phyloP scores from a whole-genome alignment of 2,329 filamentous ascomycete species.

The Phoma sp. region DNA sequence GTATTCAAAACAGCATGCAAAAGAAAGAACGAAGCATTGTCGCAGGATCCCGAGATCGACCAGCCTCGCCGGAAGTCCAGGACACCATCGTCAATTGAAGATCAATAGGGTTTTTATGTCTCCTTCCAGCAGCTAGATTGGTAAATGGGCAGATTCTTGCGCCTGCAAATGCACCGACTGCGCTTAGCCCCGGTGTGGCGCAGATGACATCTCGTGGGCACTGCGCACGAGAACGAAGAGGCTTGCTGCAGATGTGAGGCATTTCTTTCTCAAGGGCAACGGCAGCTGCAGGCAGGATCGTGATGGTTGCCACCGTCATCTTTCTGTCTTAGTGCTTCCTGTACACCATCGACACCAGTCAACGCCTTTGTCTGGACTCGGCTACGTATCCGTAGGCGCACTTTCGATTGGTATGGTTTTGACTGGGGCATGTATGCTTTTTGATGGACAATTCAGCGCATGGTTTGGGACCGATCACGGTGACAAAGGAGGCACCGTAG shows the following conservation, averaged over 20 bases:
- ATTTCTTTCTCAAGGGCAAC: conserved; percentile 17
- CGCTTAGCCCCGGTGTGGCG: conserved; percentile 9
- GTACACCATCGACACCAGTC: conserved; percentile 20
- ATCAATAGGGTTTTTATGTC: neutral
- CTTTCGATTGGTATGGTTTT: conserved; percentile 19
- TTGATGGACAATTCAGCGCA: neutral
- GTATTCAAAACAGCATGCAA: neutral
- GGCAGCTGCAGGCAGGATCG: conserved; percentile 15
- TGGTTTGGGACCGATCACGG: conserved; percentile 27
- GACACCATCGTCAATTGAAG: neutral
- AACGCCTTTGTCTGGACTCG: conserved; percentile 17
- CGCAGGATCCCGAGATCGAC: conserved; percentile 3
- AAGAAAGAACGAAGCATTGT: conserved; percentile 1
- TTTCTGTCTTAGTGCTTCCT: conserved; percentile 2
- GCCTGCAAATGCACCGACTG: neutral
- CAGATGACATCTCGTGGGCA: conserved; percentile 18
- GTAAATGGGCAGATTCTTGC: neutral
- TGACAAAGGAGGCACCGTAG: conserved; percentile 22
- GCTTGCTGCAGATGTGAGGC: conserved; percentile 18
- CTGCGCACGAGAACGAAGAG: conserved; percentile 18
- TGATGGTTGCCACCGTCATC: conserved; percentile 13
- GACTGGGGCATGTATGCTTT: neutral
- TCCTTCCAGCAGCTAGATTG: neutral
- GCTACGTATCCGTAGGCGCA: conserved; percentile 15
- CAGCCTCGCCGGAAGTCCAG: neutral